Base-by-base conservation (phyloP, 129 eudicot species). In the Scalesia atractyloides region DNA sequence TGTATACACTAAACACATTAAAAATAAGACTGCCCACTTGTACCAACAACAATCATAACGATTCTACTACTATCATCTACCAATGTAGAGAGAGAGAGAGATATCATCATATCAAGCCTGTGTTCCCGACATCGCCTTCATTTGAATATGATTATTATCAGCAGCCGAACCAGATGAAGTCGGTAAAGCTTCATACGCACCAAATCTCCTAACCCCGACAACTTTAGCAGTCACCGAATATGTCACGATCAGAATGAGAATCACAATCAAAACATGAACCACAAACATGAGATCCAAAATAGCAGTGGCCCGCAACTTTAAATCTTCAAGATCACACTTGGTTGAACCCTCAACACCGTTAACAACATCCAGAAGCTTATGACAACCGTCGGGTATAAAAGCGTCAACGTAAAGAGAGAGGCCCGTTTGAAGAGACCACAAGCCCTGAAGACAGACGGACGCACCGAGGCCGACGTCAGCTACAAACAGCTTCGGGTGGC, bases 321-420 rank as follows among this genome's bases (percentile, higher is more conserved):
- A 82, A 16, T 90, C 98, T 0, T 93, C 98, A 66, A 88, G 80
- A 53, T 87, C 96, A 49, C 98, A 93, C 78, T 75, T 84, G 44
- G 98, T 93, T 16, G 98, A 89, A 4, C 98, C 98, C 73, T 90
- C 93, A 4, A 93, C 91, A 0, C 98, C 98, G 46, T 82, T 72
- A 5, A 79, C 90, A 9, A 93, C 98, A 60, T 90, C 97, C 16
- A 93, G 86, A 39, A 93, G 86, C 82, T 84, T 84, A 64, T 93
- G 92, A 64, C 98, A 93, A 2, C 98, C 98, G 20, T 93, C 86
- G 0, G 98, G 98, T 12, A 93, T 86, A 60, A 93, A 90, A 37
- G 91, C 97, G 12, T 93, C 98, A 0, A 90, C 91, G 22, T 90
- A 81, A 17, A 93, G 87, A 4, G 98, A 80, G 46, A 93, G 84